A percentile compares a stretch with the other conserved stretches of the same genome.
Evolutionary conservation across 257 asterid genomes (phyloP).

Genomic region (Gentiana dahurica): DNA sequence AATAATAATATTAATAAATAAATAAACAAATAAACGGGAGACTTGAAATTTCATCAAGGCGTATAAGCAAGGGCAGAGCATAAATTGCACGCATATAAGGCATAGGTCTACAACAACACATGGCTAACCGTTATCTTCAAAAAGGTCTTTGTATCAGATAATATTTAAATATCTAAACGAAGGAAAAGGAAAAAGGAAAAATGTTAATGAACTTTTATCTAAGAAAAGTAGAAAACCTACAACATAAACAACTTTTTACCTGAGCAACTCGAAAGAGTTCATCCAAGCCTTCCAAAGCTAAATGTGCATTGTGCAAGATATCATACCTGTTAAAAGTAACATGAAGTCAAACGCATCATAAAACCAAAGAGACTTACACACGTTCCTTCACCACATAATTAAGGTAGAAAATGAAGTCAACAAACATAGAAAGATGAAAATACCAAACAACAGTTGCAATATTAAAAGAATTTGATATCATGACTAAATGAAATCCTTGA

Average conservation of each 20-base stretch:
- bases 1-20: too few relatives aligned
- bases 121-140: too few relatives aligned
- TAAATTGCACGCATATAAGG: neutral
- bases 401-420: too few relatives aligned
- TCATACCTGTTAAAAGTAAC: slow-evolving; percentile 55
- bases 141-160: too few relatives aligned
- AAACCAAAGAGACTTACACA: neutral
- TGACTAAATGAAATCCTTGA: too few relatives aligned
- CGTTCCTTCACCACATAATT: neutral
- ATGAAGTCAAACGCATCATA: slow-evolving; percentile 7
- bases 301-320: slow-evolving; percentile 92
- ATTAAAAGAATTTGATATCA: too few relatives aligned
- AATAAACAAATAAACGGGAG: too few relatives aligned
- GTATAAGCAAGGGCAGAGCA: neutral
- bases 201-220: slow-evolving; percentile 4
- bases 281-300: slow-evolving; percentile 63
- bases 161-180: too few relatives aligned
- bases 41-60: neutral
- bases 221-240: slow-evolving; percentile 7
- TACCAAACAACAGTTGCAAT: too few relatives aligned
- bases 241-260: slow-evolving; percentile 30
- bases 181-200: neutral
- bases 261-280: slow-evolving; percentile 93
- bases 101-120: neutral
- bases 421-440: too few relatives aligned